Base-by-base conservation (phyloP, 495 filamentous ascomycete genomes). In the Chaetomium tenue region DNA sequence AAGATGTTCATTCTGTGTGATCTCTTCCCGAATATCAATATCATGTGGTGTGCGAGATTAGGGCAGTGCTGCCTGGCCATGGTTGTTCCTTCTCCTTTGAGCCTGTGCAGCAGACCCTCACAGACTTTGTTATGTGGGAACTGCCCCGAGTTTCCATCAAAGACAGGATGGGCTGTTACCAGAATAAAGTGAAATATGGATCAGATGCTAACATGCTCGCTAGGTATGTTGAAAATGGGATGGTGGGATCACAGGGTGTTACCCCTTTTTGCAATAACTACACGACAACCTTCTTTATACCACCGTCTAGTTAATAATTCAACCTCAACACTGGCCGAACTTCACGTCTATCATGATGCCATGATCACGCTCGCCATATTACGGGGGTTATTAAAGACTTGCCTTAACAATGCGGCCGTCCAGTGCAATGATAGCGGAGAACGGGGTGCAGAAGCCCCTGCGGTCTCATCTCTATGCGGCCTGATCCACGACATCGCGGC, bases 61-160 rank as follows among this genome's bases (percentile, higher is more conserved):
- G 52, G 52, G 52, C 28, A 33, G 30, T 8, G 25, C 12, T 55
- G 52, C 26, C 16, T 33, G 26, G 28, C 4, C 26, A 4, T 33
- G 52, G 30, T 55, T 25, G 52, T 55, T 55, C 28, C 52, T 55
- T 20, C 52, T 55, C n/a, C 52, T 55, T 55, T 55, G 16, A 7
- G 52, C n/a, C 25, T 18, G 51, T 30, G 28, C 28, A 30, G 28
- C 28, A 30, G 28, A 30, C 28, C 28, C 28, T 6, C 28, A 6
- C 28, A 30, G 28, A 30, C 28, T 30, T 30, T 30, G 28, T 30
- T 2, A 30, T 30, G 28, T 30, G 28, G 28, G 28, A 30, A 30
- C 28, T 30, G 28, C 28, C 28, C 28, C 28, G 12, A 22, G 3
- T 15, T 20, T 23, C 20, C 46, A 50, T 50, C 46, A 50, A 50